Base-by-base conservation (phyloP, 148 eudicot genomes). In the Vaccinium darrowii region DNA sequence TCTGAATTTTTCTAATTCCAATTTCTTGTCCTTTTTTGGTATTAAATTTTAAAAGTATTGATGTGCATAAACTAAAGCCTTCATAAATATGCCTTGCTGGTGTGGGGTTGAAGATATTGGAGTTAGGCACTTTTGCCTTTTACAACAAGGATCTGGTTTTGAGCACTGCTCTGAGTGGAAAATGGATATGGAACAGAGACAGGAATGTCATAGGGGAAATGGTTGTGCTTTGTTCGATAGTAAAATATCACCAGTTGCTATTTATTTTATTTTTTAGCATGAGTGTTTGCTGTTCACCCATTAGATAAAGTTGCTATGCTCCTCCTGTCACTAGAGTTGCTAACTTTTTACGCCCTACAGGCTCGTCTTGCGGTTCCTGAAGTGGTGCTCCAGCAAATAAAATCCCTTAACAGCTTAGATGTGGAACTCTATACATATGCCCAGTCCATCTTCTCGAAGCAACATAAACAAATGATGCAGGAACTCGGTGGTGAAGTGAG, bases 341-440 rank as follows among this genome's bases (percentile, higher is more conserved):
- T 33, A 54, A 82, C 14, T 77, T 75, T 76, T 62, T 63, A 81
- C 80, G 12, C 78, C 76, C 76, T 84, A 60, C 93, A 97, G 98
- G 95, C 95, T 30, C 96, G 98, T 19, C 90, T 47, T 33, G 88
- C 76, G 81, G 92, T 95, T 83, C 89, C 94, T 85, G 91, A 94
- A 85, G 90, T 83, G 23, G 86, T 93, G 87, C 88, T 95, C 51
- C 84, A 90, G 88, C 89, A 92, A 85, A 95, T 97, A 54, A 80
- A 81, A 23, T 91, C 91, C 76, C 94, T 95, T 8, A 95, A 94
- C 87, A 88, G 89, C 88, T 94, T 97, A 79, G 99, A 97, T 84
- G 82, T 94, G 84, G 93, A 97, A 88, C 93, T 97, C 60, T 95
- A 97, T 76, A 89, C 92, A 49, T 92, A 97, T 88, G 98, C 96